Base-by-base conservation (phyloP, 371 early-diverging fungal species). In the Aphelidium insulamus region DNA sequence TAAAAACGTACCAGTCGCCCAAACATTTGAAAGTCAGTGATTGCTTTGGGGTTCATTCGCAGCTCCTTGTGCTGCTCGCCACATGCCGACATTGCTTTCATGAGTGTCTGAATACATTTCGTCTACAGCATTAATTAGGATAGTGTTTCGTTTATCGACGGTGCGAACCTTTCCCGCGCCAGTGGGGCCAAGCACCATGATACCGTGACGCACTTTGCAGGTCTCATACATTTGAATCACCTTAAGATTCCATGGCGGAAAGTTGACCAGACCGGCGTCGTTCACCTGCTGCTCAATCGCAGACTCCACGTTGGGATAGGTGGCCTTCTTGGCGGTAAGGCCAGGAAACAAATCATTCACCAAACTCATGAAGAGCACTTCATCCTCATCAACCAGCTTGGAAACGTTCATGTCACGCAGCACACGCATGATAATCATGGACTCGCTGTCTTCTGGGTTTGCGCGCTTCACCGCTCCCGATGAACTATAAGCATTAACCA, bases 121-220 rank as follows among this genome's bases (percentile, higher is more conserved):
- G 66, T 62, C 30, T n/a, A n/a, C n/a, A n/a, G n/a, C n/a, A n/a
- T n/a, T n/a, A n/a, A n/a, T n/a, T n/a, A n/a, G n/a, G n/a, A n/a
- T n/a, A n/a, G n/a, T n/a, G n/a, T n/a, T n/a, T n/a, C n/a, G n/a
- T n/a, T n/a, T n/a, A n/a, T n/a, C n/a, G n/a, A n/a, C n/a, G n/a
- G n/a, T n/a, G n/a, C n/a, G n/a, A n/a, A n/a, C n/a, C n/a, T 71
- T 71, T 8, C 69, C 68, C 3, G 63, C 58, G 4, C 65, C 65
- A 2, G 65, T 66, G 7, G 66, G 62, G 2, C 71, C 71, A 1
- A 66, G 43, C 10, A 65, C 49, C 64, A 71, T 66, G 44, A 66
- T 61, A 1, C 67, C 71, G 49, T 68, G 68, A 10, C 68, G 52
- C 29, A 68, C 68, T 11, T 53, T 46, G 12, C 54, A 52, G 5